phyloP scores from a whole-genome alignment of 2,329 filamentous ascomycete genomes.

The Biscogniauxia sp. region DNA sequence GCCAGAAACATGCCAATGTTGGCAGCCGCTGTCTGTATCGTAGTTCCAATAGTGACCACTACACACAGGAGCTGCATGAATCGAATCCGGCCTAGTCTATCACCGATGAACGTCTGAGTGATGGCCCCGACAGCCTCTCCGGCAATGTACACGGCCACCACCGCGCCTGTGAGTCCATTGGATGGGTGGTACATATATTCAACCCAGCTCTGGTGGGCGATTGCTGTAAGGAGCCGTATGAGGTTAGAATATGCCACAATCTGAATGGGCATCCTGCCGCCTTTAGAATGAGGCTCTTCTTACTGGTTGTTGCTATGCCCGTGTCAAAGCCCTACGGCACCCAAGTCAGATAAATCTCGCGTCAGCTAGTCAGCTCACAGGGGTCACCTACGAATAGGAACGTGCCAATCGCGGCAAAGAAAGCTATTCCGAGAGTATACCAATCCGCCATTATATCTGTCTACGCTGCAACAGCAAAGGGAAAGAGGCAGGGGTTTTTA shows the following conservation, averaged over 20 bases:
- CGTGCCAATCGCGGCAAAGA: not conserved
- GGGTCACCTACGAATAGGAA: not conserved
- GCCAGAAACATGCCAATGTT: slow-evolving; percentile 55
- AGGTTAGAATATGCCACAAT: not conserved
- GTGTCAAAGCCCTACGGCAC: slow-evolving; percentile 53
- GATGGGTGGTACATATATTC: slow-evolving; percentile 57
- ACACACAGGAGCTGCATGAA: slow-evolving; percentile 55
- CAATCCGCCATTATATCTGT: not conserved
- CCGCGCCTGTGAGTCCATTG: slow-evolving; percentile 51
- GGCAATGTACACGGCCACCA: slow-evolving; percentile 58
- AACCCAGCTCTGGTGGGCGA: slow-evolving; percentile 59
- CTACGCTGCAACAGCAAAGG: not conserved
- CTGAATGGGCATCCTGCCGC: not conserved
- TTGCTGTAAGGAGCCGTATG: slow-evolving; percentile 38
- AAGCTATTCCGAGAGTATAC: not conserved
- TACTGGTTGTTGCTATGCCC: slow-evolving; percentile 58
- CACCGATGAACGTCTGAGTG: slow-evolving; percentile 51
- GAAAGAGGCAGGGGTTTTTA: not conserved
- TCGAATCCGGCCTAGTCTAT: slow-evolving; percentile 50
- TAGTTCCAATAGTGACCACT: slow-evolving; percentile 52
- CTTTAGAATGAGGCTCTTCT: slow-evolving; percentile 21
- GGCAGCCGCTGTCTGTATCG: slow-evolving; percentile 52
- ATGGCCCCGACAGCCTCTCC: slow-evolving; percentile 56
- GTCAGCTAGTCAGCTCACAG: not conserved
- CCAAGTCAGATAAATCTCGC: not conserved